A percentile compares a stretch with the other conserved stretches of the same genome.
Evolutionary conservation across 805 yeast species (phyloP).

Genomic region (Lipomyces spencermartinsiae): DNA sequence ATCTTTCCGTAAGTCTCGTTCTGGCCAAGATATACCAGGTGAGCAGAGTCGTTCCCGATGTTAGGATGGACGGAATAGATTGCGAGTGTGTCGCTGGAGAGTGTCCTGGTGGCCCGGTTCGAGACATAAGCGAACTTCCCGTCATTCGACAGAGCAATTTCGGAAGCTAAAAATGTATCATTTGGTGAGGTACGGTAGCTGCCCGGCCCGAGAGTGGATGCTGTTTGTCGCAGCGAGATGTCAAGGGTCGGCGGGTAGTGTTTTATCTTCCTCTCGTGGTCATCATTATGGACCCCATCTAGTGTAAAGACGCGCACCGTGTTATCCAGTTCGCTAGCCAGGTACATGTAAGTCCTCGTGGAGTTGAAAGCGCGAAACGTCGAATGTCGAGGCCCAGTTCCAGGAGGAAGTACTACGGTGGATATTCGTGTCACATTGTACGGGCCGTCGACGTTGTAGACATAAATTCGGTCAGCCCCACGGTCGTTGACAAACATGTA

Average conservation of each 20-base stretch:
- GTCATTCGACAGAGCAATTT: neutral
- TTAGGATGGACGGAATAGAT: neutral
- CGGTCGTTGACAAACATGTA: neutral
- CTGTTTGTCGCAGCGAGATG: neutral
- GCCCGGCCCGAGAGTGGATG: neutral
- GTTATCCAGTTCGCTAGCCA: conserved; percentile 1
- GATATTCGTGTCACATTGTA: neutral
- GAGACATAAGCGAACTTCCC: neutral
- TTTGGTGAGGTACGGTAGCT: neutral
- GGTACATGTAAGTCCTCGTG: neutral
- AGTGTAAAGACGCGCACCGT: neutral
- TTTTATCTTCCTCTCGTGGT: neutral
- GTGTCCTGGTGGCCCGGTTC: neutral
- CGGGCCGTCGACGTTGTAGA: neutral
- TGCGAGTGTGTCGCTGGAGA: neutral
- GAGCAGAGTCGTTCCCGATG: neutral
- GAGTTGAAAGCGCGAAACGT: neutral
- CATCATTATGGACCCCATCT: neutral
- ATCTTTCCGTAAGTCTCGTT: neutral
- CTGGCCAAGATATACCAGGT: neutral
- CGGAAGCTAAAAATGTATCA: neutral
- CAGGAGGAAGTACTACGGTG: neutral
- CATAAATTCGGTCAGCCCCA: neutral
- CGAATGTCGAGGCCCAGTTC: neutral
- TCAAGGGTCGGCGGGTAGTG: neutral